Base-by-base conservation (phyloP, 306 rosid genomes). In the Vigna unguiculata region DNA sequence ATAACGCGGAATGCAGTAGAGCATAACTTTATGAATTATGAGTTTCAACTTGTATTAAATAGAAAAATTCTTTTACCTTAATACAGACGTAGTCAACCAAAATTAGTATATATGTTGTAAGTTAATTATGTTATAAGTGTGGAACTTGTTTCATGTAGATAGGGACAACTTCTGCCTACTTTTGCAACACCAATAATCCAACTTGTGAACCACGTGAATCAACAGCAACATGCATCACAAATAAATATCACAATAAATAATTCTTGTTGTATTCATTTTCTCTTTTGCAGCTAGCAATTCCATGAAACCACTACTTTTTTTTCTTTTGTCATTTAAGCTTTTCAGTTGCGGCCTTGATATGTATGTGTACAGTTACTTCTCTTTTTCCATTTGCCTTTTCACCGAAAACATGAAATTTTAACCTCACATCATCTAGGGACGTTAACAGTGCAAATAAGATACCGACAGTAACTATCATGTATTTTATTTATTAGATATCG, bases 151-250 rank as follows among this genome's bases (percentile, higher is more conserved):
- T 22, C 57, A 46, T 45, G 24, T 60, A 49, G 32, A 6, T 9
- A 21, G 40, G 21, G 24, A 72, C 6, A 30, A 36, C 10, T 72
- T 57, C 41, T 58, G 45, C 19, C 55, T 43, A 74, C 47, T n/a
- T n/a, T 11, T n/a, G 60, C 48, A 47, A 47, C 19, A 16, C 16
- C 19, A 22, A 22, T 60, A 28, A 28, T 59, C 60, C 48, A 47
- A 28, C 32, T 47, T 47, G 34, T 24, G 57, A 73, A 25, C 55
- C 79, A 46, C 62, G 71, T 75, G 79, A 75, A 75, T 41, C 49
- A 75, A 75, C 71, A 75, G 71, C 60, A 75, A 45, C 21, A 75
- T 75, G 49, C 66, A 59, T 59, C 43, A 59, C 66, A 58, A 58
- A 58, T 58, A 15, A 2, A 58, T 58, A 25, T 58, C 38, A 40